Percentiles rank a stretch among this genome's conserved stretches.
Evolutionary conservation across 2,329 filamentous ascomycete genomes (phyloP).

Genomic region (Fusarium acutatum): DNA sequence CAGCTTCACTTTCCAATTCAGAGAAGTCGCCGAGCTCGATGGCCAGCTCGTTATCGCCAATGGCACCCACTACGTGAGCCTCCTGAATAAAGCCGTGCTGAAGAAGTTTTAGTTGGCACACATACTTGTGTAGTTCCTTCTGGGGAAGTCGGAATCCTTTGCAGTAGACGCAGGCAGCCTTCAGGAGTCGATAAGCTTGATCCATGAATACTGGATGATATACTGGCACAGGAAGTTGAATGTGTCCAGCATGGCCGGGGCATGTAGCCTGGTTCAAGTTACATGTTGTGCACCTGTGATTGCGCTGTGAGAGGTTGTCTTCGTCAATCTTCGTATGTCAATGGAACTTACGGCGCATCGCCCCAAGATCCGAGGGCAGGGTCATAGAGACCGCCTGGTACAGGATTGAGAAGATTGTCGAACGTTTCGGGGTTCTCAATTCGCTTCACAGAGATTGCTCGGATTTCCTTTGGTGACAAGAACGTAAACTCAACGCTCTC

Average conservation of each 20-base stretch:
- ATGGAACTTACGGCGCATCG: conserved; percentile 72
- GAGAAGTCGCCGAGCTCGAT: conserved; percentile 43
- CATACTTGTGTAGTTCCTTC: conserved; percentile 78
- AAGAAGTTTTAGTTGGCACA: conserved; percentile 85
- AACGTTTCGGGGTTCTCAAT: conserved; percentile 96
- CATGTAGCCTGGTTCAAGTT: conserved; percentile 83
- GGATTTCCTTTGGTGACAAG: conserved; percentile 83
- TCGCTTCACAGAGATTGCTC: conserved; percentile 88
- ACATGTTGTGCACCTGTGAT: conserved; percentile 85
- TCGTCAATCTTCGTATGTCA: not conserved
- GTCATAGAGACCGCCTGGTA: conserved; percentile 92
- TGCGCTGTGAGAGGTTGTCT: conserved; percentile 10
- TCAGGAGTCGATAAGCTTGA: conserved; percentile 83
- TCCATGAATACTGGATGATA: conserved; percentile 99
- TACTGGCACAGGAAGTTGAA: conserved; percentile 90
- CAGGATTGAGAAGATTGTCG: conserved; percentile 87
- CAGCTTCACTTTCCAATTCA: conserved; percentile 65
- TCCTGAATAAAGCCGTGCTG: conserved; percentile 84
- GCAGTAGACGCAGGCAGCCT: conserved; percentile 91
- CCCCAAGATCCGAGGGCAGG: conserved; percentile 89
- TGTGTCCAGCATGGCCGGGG: conserved; percentile 93
- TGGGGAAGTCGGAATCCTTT: conserved; percentile 83
- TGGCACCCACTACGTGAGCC: conserved; percentile 65
- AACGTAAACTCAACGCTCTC: conserved; percentile 90
- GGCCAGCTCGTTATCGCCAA: conserved; percentile 55